Conservation (phyloP, 495 filamentous ascomycete genomes). For the Penicillium egyptiacum region DNA sequence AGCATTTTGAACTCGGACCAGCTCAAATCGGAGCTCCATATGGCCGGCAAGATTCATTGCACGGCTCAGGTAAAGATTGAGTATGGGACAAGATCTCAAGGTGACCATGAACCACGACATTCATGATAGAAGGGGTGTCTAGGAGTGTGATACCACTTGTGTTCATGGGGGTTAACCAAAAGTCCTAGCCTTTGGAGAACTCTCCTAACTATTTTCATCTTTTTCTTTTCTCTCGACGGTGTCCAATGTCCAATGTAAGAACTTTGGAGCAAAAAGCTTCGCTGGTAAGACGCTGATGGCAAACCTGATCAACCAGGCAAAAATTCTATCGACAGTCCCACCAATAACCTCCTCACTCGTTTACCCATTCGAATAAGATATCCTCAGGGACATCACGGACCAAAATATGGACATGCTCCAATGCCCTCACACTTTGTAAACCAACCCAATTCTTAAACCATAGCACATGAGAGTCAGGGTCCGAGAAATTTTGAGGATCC, state of each 20-base stretch:
- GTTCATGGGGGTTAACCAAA: background rate
- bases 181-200: background rate
- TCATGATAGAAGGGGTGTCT: background rate
- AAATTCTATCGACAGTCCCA: background rate
- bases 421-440: conserved; percentile 79
- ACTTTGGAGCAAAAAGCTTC: background rate
- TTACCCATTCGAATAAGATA: conserved; percentile 62
- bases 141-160: background rate
- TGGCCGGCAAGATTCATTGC: background rate
- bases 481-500: conserved; percentile 32
- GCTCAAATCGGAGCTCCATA: background rate
- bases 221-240: background rate
- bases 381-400: conserved; percentile 60
- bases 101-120: background rate
- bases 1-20: conserved; percentile 15
- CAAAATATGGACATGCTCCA: conserved; percentile 78
- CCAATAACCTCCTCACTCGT: conserved; percentile 22
- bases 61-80: conserved; percentile 19
- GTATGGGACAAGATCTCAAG: background rate
- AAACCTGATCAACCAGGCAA: background rate
- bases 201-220: background rate
- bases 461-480: conserved; percentile 59
- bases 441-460: conserved; percentile 95
- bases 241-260: background rate
- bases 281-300: background rate